Percentiles rank a stretch among this genome's conserved stretches.
Conservation (phyloP, 129 eudicot species). For the Helianthus tuberosus region DNA sequence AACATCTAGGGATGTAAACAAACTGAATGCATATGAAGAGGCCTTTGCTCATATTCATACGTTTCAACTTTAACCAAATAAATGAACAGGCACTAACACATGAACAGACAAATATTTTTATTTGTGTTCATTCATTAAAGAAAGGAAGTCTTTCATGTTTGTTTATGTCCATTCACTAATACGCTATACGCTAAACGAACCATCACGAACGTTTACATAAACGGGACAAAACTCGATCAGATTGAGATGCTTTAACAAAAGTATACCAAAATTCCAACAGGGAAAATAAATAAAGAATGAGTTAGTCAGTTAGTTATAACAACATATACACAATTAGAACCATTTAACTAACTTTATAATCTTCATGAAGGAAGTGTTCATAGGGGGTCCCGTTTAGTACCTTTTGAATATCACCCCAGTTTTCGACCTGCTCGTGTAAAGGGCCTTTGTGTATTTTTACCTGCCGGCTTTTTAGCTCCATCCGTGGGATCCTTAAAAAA, state of each 20-base stretch:
- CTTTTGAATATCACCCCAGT: conserved; percentile 75
- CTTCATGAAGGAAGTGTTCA: conserved; percentile 62
- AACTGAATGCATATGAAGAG: neutral
- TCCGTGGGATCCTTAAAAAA: conserved; percentile 74
- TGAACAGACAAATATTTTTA: neutral
- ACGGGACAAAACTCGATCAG: conserved; percentile 22
- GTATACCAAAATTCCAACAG: conserved; percentile 59
- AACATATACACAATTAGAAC: conserved; percentile 33
- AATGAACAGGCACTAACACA: neutral
- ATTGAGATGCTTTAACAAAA: conserved; percentile 22
- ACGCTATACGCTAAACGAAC: neutral
- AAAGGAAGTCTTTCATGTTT: neutral
- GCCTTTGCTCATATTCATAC: neutral
- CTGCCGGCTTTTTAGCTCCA: conserved; percentile 64
- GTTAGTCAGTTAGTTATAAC: conserved; percentile 28
- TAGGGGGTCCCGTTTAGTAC: conserved; percentile 70
- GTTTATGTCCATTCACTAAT: neutral
- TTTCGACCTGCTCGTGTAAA: conserved; percentile 70
- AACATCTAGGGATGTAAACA: neutral
- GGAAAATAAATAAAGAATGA: conserved; percentile 48
- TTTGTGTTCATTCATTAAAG: neutral
- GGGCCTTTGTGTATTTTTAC: conserved; percentile 97
- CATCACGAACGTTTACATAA: neutral
- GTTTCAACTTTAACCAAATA: neutral
- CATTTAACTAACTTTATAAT: conserved; percentile 48